Base-by-base conservation (phyloP, 139 green algal genomes). In the Raphidocelis subcapitata region DNA sequence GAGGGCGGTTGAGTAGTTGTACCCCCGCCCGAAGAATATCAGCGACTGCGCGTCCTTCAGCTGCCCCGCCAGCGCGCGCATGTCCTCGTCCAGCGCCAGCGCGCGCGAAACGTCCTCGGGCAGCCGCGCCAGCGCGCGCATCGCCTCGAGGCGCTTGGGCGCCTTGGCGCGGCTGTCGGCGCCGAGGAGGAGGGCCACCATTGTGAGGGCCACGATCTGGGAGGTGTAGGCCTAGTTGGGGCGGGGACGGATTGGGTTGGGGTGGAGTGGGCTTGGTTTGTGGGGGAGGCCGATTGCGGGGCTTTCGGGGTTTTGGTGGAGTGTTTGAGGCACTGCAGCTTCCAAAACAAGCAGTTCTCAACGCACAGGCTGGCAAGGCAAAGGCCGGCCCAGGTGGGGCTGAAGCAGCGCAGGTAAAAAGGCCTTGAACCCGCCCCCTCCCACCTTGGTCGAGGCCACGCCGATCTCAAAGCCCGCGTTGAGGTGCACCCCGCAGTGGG, bases 401-500 rank as follows among this genome's bases (percentile, higher is more conserved):
- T n/a, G n/a, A n/a, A n/a, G n/a, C n/a, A n/a, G n/a, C n/a, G n/a
- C n/a, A n/a, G n/a, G n/a, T n/a, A n/a, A n/a, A n/a, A n/a, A n/a
- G n/a, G n/a, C n/a, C n/a, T n/a, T n/a, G n/a, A n/a, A n/a, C n/a
- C n/a, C n/a, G n/a, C n/a, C 20, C 62, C 21, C 20, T 23, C 56
- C 41, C 12, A 49, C 41, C 77, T 97, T 97, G 63, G 92, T 97
- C 71, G 78, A 90, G 21, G 92, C 92, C 24, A 97, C 92, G 5
- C 92, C 92, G 44, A 97, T 97, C 81, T 97, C 92, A 33, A 77
- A 89, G 21, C 91, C 91, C 0, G 92, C 92, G 67, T 97, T 97
- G 73, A 97, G 87, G 81, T 96, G 90, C 2, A 97, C 80, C 2
- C 92, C 92, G 63, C 91, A 96, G 71, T 94, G 73, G 2, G 92